Base-by-base conservation (phyloP, 768 basidiomycete genomes). In the Lepiota venenata region DNA sequence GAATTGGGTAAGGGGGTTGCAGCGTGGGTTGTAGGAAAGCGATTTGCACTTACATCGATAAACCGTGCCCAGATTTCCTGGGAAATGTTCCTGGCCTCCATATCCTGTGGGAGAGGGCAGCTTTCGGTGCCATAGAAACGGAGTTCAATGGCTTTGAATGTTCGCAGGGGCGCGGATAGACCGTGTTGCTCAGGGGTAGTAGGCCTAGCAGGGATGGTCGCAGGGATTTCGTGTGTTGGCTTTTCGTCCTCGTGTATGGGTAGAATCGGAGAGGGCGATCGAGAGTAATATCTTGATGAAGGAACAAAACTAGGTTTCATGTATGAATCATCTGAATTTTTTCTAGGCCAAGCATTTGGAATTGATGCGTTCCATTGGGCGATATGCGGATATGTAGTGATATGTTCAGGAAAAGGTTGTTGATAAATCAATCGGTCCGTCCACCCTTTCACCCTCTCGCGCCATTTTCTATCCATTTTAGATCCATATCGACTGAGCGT, bases 401-500 rank as follows among this genome's bases (percentile, higher is more conserved):
- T 40, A 4, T 54, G 39, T n/a, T 54, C 42, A 3, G 40, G 18
- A 40, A 55, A 20, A 11, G 35, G 48, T 4, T 54, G 44, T 25
- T 49, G n/a, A 49, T 56, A 60, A n/a, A 42, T 52, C 18, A 52
- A n/a, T 14, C 29, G 27, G 4, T 52, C 50, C 4, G 50, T 48
- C 64, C 71, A 71, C 14, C 57, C 58, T n/a, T 57, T 56, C 7
- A 71, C 61, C 29, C 61, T 55, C 18, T 51, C 50, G 16, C 61
- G 58, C 72, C 71, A 77, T 11, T 61, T 56, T 12, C 52, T 58
- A 37, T 77, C 74, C 66, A 74, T 65, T 2, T 60, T 54, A 11
- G 69, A 65, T 2, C 84, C 82, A 55, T 85, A 87, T 12, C 66
- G 71, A 25, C 75, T 65, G 57, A 88, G 73, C 1, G 83, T 84